A percentile compares a stretch with the other conserved stretches of the same genome.
These are phyloP conservation scores for Solanum tacnaense DNA, from an alignment of 257 asterid species.

Conservation along the genomic window DNA sequence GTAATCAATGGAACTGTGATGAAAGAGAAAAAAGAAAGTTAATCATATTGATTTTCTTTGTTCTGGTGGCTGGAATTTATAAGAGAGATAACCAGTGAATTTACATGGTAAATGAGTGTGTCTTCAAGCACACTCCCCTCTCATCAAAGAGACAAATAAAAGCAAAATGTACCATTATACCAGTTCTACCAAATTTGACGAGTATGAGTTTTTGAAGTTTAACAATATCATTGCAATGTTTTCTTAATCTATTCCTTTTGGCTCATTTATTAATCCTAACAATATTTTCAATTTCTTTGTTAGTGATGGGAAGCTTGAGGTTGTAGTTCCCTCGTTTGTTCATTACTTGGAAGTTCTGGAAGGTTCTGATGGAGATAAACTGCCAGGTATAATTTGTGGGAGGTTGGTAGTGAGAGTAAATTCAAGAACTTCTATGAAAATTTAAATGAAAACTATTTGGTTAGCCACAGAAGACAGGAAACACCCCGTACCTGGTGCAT, in stretches of 20 bases:
- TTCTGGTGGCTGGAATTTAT: background rate
- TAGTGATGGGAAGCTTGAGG: slow-evolving; percentile 98
- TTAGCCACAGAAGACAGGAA: background rate
- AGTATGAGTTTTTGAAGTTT: background rate
- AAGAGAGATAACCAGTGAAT: background rate
- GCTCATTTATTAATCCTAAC: background rate
- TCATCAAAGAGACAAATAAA: background rate
- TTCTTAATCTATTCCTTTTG: background rate
- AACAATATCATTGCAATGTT: background rate
- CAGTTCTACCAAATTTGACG: background rate
- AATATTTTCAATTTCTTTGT: background rate
- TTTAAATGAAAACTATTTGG: background rate
- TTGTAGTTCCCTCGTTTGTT: slow-evolving; percentile 91
- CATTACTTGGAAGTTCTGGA: slow-evolving; percentile 98
- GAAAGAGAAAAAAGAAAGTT: background rate
- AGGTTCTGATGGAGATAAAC: slow-evolving; percentile 98
- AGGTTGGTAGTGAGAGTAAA: background rate
- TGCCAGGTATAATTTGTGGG: slow-evolving; percentile 56
- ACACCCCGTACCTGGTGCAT: background rate
- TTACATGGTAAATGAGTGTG: background rate
- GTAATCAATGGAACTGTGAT: background rate
- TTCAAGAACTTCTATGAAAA: background rate
- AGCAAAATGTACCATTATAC: background rate
- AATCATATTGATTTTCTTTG: background rate
- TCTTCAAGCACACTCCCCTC: background rate